phyloP scores from a whole-genome alignment of 306 rosid genomes.

The Macrotyloma uniflorum region DNA sequence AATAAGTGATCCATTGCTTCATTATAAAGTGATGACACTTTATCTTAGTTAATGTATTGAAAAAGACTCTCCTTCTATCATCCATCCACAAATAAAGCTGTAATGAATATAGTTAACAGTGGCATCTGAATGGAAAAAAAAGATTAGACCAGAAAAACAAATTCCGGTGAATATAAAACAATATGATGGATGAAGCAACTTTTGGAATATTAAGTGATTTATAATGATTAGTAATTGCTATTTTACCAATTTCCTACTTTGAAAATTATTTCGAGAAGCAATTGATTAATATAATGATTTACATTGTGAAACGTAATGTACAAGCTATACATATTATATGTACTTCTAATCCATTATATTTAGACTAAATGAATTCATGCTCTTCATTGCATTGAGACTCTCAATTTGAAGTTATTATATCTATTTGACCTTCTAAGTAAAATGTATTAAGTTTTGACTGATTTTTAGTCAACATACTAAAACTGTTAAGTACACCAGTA shows the following conservation, averaged over 20 bases:
- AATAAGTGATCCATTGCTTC: slow-evolving; percentile 6
- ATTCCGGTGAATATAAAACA: too few relatives aligned
- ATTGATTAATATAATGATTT: neutral
- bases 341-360: neutral
- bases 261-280: neutral
- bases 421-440: neutral
- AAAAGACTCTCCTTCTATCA: too few relatives aligned
- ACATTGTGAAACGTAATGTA: neutral
- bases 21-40: neutral
- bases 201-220: neutral
- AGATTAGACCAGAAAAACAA: too few relatives aligned
- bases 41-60: too few relatives aligned
- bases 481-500: neutral
- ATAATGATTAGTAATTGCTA: neutral
- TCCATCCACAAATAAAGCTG: too few relatives aligned
- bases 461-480: neutral
- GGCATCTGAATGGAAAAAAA: too few relatives aligned
- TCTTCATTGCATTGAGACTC: neutral
- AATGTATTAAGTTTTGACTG: slow-evolving; percentile 2
- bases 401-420: neutral
- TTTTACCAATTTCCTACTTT: neutral
- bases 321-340: neutral
- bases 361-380: too few relatives aligned
- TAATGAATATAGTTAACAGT: too few relatives aligned
- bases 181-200: too few relatives aligned